Base-by-base conservation (phyloP, 179 eudicot species). In the Patellifolia procumbens region DNA sequence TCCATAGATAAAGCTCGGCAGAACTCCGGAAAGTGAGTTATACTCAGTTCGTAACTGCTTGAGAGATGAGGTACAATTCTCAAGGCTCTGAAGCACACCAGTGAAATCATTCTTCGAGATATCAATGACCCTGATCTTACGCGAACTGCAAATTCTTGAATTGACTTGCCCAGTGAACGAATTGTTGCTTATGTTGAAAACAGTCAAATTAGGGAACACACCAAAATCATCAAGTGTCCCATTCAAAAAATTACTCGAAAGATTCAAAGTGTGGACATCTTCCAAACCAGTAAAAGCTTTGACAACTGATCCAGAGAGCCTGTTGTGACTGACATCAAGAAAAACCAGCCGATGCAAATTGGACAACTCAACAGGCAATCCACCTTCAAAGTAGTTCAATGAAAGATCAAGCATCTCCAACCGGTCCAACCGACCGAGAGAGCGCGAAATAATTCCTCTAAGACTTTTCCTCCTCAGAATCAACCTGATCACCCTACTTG, bases 361-460 rank as follows among this genome's bases (percentile, higher is more conserved):
- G 0, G 94, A 92, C 64, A 92, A 22, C 29, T 83, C 84, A 0
- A 20, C 7, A 1, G 98, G 97, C 82, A 91, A 74, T 59, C 31
- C 83, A 45, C 92, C 98, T 79, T 86, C 86, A 13, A 94, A 82
- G 58, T 69, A 80, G 79, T 94, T 94, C 65, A 32, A 60, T 0
- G 97, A 94, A 68, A 94, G 91, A 88, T 94, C 89, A 79, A 94
- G 90, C 20, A 81, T 29, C 77, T 76, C 82, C 81, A 94, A 73
- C 46, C 76, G 83, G 64, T 83, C 85, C 73, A 94, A 81, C 15
- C 61, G 67, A 75, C 87, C 85, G 42, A 94, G 29, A 58, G 97
- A 87, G 31, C 68, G 56, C 13, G 97, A 86, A 80, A 92, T 70
- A 29, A 52, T 55, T 8, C 98, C 98, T 79, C 35, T 84, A 66